A percentile compares a stretch with the other conserved stretches of the same genome.
phyloP scores from a whole-genome alignment of 2,329 filamentous ascomycete species.

The Triangularia setosa region DNA sequence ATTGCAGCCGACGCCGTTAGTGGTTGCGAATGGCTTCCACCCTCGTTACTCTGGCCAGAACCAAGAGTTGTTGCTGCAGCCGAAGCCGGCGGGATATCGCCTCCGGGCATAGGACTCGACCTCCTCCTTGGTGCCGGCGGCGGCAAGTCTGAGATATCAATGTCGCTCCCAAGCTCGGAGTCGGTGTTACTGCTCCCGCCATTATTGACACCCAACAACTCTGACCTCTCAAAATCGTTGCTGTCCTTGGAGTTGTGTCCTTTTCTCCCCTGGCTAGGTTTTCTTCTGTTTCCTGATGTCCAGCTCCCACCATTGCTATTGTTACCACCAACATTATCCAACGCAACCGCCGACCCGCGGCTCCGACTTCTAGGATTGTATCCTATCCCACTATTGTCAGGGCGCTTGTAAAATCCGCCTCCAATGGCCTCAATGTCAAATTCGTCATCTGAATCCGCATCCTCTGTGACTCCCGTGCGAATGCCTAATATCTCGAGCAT shows the following conservation, averaged over 20 bases:
- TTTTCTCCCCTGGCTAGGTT: constrained; percentile 51
- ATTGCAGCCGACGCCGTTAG: constrained; percentile 75
- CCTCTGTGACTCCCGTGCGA: constrained; percentile 90
- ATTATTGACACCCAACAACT: constrained; percentile 47
- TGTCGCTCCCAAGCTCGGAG: constrained; percentile 59
- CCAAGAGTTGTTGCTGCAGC: constrained; percentile 15
- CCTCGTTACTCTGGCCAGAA: constrained; percentile 18
- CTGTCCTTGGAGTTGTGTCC: constrained; percentile 38
- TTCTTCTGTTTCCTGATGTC: constrained; percentile 40
- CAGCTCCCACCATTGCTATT: constrained; percentile 47
- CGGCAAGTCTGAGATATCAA: constrained; percentile 63
- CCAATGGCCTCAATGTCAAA: constrained; percentile 86
- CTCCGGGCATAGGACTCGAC: constrained; percentile 36
- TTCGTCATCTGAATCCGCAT: constrained; percentile 96
- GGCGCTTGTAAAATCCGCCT: constrained; percentile 76
- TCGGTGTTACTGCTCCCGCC: constrained; percentile 46
- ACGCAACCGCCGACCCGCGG: constrained; percentile 55
- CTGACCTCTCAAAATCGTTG: constrained; percentile 52
- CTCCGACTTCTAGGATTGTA: constrained; percentile 60
- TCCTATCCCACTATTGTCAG: constrained; percentile 66
- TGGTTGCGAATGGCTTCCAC: constrained; percentile 30
- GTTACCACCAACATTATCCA: constrained; percentile 47
- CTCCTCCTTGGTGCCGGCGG: constrained; percentile 50
- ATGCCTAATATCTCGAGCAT: constrained; percentile 99
- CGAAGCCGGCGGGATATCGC: constrained; percentile 11